These are phyloP conservation scores for Pseudotulostoma volvatum DNA, from an alignment of 495 filamentous ascomycete genomes.

Conservation along the genomic window DNA sequence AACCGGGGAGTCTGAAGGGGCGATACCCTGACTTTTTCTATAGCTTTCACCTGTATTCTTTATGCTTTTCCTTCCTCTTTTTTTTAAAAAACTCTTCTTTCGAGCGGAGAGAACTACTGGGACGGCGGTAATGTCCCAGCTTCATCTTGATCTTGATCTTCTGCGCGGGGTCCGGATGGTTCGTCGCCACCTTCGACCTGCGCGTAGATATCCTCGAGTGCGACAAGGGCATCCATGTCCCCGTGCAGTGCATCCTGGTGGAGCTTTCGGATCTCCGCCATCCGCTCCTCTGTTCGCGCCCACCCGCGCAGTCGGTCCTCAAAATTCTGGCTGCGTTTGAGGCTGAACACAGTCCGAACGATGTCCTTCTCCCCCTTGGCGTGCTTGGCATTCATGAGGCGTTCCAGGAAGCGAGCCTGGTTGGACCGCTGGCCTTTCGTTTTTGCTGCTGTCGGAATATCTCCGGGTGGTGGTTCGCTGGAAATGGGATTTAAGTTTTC, in stretches of 20 bases:
- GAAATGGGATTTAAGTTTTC: neutral
- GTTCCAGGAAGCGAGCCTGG: conserved; percentile 30
- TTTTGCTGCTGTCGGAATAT: conserved; percentile 2
- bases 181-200: conserved; percentile 6
- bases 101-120: too few species aligned
- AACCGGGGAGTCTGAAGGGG: too few species aligned
- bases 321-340: conserved; percentile 15
- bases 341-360: conserved; percentile 23
- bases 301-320: conserved; percentile 21
- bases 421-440: conserved; percentile 12
- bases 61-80: too few species aligned
- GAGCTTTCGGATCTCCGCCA: conserved; percentile 19
- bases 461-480: neutral
- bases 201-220: conserved; percentile 17
- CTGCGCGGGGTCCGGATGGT: too few species aligned
- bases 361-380: conserved; percentile 29
- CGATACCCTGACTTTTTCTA: too few species aligned
- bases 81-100: too few species aligned
- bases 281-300: conserved; percentile 26
- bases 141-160: too few species aligned
- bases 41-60: too few species aligned
- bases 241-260: conserved; percentile 20
- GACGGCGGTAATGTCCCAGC: too few species aligned
- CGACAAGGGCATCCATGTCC: conserved; percentile 17
- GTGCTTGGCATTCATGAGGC: conserved; percentile 25